These are phyloP conservation scores for Trichoderma sp. DNA, from an alignment of 2,329 filamentous ascomycete genomes.

Conservation along the genomic window DNA sequence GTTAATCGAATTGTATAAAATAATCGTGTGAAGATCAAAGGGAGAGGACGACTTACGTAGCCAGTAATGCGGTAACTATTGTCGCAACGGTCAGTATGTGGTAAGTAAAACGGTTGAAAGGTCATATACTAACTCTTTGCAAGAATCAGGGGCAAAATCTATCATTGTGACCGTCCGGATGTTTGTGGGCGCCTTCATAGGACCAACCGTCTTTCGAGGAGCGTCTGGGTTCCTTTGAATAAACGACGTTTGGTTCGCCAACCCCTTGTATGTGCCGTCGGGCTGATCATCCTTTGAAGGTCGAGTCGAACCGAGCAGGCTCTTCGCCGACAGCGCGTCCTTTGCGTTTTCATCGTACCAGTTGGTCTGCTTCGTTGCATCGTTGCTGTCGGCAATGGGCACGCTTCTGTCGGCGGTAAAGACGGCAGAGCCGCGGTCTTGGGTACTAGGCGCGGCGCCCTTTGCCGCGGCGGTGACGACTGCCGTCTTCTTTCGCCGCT, in stretches of 20 bases:
- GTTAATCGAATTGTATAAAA: no score
- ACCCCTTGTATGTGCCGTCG: conserved; percentile 73
- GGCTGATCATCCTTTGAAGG: conserved; percentile 35
- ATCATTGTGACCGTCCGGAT: conserved; percentile 86
- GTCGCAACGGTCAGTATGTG: not conserved
- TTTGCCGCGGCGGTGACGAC: conserved; percentile 64
- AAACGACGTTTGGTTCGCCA: conserved; percentile 68
- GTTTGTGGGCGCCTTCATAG: conserved; percentile 83
- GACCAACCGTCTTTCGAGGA: conserved; percentile 68
- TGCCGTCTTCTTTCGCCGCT: conserved; percentile 68
- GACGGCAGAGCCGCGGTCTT: conserved; percentile 46
- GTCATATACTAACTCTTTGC: conserved; percentile 63
- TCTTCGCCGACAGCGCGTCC: conserved; percentile 47
- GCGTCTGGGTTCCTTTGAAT: conserved; percentile 80
- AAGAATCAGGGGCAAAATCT: conserved; percentile 89
- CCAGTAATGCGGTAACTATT: conserved; percentile 30
- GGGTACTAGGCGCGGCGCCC: conserved; percentile 34
- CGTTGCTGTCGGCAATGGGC: conserved; percentile 66
- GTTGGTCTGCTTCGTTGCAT: conserved; percentile 84
- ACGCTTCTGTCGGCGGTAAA: conserved; percentile 60
- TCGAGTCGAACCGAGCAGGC: conserved; percentile 57
- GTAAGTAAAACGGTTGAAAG: not conserved
- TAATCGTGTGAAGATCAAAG: no score
- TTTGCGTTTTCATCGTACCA: conserved; percentile 78
- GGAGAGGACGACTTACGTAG: conserved; percentile 2